These are phyloP conservation scores for Aspergillus nidulans DNA, from an alignment of 495 filamentous ascomycete species.

Conservation along the genomic window DNA sequence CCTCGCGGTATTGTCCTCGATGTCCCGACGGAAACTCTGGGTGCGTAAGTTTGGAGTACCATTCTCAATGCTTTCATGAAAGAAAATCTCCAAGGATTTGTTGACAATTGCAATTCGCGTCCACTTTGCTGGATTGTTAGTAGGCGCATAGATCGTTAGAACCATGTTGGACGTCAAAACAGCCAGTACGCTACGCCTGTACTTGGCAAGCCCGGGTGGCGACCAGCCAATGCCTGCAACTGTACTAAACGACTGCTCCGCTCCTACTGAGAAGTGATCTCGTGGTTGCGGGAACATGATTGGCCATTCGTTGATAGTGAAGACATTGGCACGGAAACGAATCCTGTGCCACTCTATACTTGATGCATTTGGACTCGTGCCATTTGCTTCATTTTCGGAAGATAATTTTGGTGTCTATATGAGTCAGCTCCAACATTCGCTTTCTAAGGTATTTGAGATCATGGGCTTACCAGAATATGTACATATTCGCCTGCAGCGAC, in stretches of 20 bases:
- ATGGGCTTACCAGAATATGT: constrained; percentile 44
- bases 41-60: constrained; percentile 17
- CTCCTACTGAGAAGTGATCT: constrained; percentile 54
- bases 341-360: constrained; percentile 32
- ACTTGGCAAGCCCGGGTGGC: constrained; percentile 53
- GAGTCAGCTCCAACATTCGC: neutral
- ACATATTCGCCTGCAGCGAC: constrained; percentile 56
- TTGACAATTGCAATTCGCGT: constrained; percentile 42
- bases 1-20: constrained; percentile 7
- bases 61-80: constrained; percentile 12
- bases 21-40: constrained; percentile 12
- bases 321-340: constrained; percentile 47
- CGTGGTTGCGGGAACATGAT: constrained; percentile 40
- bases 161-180: constrained; percentile 57
- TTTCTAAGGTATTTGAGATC: neutral
- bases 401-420: constrained; percentile 26
- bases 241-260: constrained; percentile 55
- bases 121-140: constrained; percentile 38
- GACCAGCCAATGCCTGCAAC: constrained; percentile 57
- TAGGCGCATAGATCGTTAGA: constrained; percentile 43
- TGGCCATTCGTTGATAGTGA: constrained; percentile 52
- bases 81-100: constrained; percentile 24
- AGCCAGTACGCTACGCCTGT: constrained; percentile 54
- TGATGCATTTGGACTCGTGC: constrained; percentile 5
- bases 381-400: constrained; percentile 4